Evolutionary conservation across 2,329 filamentous ascomycete genomes (phyloP), one percentile per base, ranked within the genome.

Genomic region (Verticillium nonalfalfae): DNA sequence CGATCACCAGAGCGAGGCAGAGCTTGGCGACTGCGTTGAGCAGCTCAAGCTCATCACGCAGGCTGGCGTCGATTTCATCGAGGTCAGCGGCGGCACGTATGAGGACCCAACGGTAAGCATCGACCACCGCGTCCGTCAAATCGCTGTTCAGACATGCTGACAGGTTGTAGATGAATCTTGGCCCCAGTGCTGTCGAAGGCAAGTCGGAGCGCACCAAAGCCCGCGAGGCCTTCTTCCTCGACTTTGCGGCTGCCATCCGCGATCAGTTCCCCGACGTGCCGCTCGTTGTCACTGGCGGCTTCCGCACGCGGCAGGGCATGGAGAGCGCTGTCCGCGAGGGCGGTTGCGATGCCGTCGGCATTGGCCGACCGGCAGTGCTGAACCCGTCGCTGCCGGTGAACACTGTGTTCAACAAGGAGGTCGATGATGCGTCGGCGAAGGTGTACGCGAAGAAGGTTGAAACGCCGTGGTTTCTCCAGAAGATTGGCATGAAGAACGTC

Each of bases 181-280:
- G 45, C 18, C 45, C 45, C 18, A 26, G 7, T 11, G 45, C n/a
- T n/a, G 45, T 11, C 9, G 45, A n/a, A 50, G 45, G 45, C 45
- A 68, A 75, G 67, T 69, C 71, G 7, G 74, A 75, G 26, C 76
- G 76, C 15, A 85, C 83, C 13, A 77, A 77, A 13, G 79, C 79
- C 0, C 80, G 87, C 7, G 87, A 90, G 66, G 85, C 86, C 0
- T 90, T 88, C 76, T 90, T 91, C 73, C 75, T 90, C 1, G 83
- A 89, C 56, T 90, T 90, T 64, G 84, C 85, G 0, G 73, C 76
- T n/a, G 74, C 76, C 9, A 79, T 84, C 38, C 78, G 83, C 34
- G 67, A 69, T 4, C 71, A 73, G 31, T 77, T 82, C 60, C 77
- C 79, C 0, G 64, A 73, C 3, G 71, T 82, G 0, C 72, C 79